Conservation (phyloP, 306 rosid species). For the Lablab purpureus region DNA sequence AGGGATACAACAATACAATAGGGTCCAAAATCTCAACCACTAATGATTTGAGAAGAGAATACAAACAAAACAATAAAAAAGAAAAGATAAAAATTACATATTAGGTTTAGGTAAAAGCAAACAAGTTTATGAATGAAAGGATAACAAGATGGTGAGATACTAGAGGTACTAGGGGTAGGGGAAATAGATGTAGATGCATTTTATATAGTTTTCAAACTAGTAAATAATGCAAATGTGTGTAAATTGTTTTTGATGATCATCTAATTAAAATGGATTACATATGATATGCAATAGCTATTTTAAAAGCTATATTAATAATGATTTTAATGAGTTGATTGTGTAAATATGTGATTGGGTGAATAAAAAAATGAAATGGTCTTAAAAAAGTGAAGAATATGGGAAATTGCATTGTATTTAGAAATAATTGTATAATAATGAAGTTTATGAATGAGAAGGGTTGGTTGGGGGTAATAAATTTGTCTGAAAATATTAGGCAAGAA, state of each 20-base stretch:
- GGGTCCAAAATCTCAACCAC: slow-evolving; percentile 54
- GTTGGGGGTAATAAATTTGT: slow-evolving; percentile 58
- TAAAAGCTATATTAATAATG: background rate
- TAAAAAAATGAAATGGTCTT: background rate
- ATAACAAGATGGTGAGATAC: background rate
- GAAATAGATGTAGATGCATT: too few species aligned
- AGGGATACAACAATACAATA: slow-evolving; percentile 51
- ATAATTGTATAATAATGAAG: background rate
- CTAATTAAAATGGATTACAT: too few species aligned
- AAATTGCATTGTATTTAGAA: background rate
- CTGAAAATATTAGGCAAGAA: slow-evolving; percentile 51
- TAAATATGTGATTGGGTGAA: too few species aligned
- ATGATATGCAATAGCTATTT: background rate
- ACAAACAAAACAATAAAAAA: slow-evolving; percentile 15
- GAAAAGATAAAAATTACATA: background rate
- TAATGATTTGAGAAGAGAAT: slow-evolving; percentile 51
- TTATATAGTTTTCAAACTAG: too few species aligned
- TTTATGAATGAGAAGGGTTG: slow-evolving; percentile 39
- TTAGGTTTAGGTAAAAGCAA: background rate
- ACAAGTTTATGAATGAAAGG: background rate
- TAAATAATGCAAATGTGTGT: too few species aligned
- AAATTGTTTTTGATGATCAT: too few species aligned
- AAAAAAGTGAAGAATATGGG: background rate
- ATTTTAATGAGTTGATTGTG: background rate
- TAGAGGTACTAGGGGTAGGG: too few species aligned